Base-by-base conservation (phyloP, 2,329 filamentous ascomycete species). In the Verticillium longisporum region DNA sequence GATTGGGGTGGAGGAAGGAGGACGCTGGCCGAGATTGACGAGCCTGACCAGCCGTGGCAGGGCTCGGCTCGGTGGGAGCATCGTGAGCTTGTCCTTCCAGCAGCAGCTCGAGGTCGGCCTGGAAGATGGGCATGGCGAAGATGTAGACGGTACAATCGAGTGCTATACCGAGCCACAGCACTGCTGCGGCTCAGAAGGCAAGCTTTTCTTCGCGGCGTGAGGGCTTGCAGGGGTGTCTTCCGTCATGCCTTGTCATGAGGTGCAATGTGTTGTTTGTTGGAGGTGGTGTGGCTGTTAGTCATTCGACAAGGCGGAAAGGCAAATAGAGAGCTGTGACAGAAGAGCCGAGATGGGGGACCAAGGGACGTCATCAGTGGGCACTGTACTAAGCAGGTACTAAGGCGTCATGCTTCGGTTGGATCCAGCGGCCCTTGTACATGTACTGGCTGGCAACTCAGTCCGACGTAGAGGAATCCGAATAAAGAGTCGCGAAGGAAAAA, bases 51-150 rank as follows among this genome's bases (percentile, higher is more conserved):
- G 10, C 15, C 33, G 54, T 33, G 18, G 54, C 54, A 14, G 54
- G 9, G 56, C 36, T 31, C 34, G 36, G 18, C 18, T 10, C 26
- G 13, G 56, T 14, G 18, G 37, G 5, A 26, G 18, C 56, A 14
- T n/a, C 15, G n/a, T 37, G 55, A 31, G 34, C 34, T 45, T 57
- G 56, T 13, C 66, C 66, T 55, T 70, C 69, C 64, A 66, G 68
- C 64, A 66, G 68, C 66, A 74, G 74, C 57, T 77, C 76, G 67
- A 80, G 68, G 66, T 83, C 78, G 69, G 81, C 77, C 66, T 83
- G 81, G 67, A 83, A 86, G 70, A 85, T 85, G 65, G 84, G 84
- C 84, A 87, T 87, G 63, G 65, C 71, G 63, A 67, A 56, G 64
- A 64, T 61, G 63, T 62, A 57, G 61, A 68, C 64, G 66, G 68